These are phyloP conservation scores for Oryza glaberrima DNA, from an alignment of 176 grass and related monocot species.

Conservation along the genomic window DNA sequence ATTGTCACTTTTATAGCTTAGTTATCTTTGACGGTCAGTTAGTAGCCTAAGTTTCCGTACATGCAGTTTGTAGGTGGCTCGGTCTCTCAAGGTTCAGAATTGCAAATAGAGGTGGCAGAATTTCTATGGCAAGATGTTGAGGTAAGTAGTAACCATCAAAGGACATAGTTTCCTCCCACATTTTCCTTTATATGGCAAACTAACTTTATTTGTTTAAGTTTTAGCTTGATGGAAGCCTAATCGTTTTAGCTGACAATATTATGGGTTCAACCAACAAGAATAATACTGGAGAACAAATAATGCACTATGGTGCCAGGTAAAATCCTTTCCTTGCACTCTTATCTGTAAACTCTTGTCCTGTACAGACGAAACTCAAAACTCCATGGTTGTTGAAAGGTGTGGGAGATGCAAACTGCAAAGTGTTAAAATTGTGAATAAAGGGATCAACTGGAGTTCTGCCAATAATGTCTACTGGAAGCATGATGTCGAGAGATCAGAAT, in stretches of 20 bases:
- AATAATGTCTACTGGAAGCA: constrained; percentile 95
- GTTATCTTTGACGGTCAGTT: constrained; percentile 22
- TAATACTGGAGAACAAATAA: constrained; percentile 58
- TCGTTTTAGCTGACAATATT: constrained; percentile 84
- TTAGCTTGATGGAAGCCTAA: constrained; percentile 87
- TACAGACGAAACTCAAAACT: constrained; percentile 35
- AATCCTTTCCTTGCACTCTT: neutral
- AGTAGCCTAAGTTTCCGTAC: constrained; percentile 23
- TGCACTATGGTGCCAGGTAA: constrained; percentile 80
- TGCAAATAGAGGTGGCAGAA: constrained; percentile 94
- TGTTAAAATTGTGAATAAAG: constrained; percentile 79
- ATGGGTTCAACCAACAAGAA: constrained; percentile 77
- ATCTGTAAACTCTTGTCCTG: constrained; percentile 3
- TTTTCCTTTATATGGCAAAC: neutral
- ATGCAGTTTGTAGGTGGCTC: constrained; percentile 79
- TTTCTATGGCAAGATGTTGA: constrained; percentile 92
- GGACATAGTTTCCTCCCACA: constrained; percentile 15
- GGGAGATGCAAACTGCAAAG: constrained; percentile 76
- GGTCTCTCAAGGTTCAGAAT: constrained; percentile 80
- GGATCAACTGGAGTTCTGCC: constrained; percentile 83
- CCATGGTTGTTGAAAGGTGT: constrained; percentile 56
- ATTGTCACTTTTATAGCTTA: neutral
- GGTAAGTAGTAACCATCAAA: constrained; percentile 50
- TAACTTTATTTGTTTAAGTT: constrained; percentile 42
- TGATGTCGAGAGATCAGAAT: constrained; percentile 87